Evolutionary conservation across 148 eudicot species (phyloP), one percentile per base, ranked within the genome.

Genomic region (Heliamphora exappendiculata): DNA sequence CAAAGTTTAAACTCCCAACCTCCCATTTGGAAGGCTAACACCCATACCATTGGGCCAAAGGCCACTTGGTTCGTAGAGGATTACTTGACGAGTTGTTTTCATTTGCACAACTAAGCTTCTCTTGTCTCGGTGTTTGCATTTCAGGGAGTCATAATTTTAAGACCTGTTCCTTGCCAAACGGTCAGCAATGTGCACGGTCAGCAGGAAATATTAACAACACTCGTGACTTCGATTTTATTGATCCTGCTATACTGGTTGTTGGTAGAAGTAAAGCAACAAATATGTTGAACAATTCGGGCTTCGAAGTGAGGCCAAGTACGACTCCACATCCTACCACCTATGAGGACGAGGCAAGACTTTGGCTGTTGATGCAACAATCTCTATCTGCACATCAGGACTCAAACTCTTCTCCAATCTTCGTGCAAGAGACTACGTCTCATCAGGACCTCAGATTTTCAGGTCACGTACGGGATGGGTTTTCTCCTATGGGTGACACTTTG

Each of bases 231-330:
- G 90, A 88, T 73, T 80, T 84, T 39, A 71, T 82, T 3, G 89
- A 87, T 78, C 90, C 87, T 77, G 85, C 91, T 33, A 82, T 84
- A 67, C 34, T 85, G 81, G 80, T 57, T 33, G 81, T 78, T 71
- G 82, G 78, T 44, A 79, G 85, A 36, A 84, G 84, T 49, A 85
- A 81, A 62, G 74, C 74, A 59, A 69, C 87, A 70, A 84, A 76
- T 50, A 83, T 65, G 34, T 22, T 62, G 19, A 81, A 74, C 47
- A 83, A 73, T 45, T 67, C 84, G 26, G 76, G 80, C 75, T 77
- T 82, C 1, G 85, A 80, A 54, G 49, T 67, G 66, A 79, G 83
- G 76, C 81, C 60, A 47, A 49, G 62, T 50, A 63, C 75, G 74
- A 31, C 83, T 47, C 72, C 79, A 5, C 86, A 80, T 58, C 36